These are phyloP conservation scores for Crithidia fasciculata DNA, from an alignment of 208 protist genomes.

Conservation along the genomic window DNA sequence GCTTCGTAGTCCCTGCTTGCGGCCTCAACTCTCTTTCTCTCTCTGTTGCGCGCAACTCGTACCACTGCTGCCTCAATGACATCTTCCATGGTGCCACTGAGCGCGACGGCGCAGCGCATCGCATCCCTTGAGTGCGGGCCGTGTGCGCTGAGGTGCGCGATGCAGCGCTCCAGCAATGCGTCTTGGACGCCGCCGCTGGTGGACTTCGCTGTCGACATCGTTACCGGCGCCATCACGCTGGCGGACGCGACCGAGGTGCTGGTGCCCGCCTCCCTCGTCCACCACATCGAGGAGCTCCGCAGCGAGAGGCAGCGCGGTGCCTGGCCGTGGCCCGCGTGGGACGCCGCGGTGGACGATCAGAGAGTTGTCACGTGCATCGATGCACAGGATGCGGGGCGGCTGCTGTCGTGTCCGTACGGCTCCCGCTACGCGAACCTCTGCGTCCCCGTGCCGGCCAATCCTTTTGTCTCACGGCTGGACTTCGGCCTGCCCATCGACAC, in stretches of 20 bases:
- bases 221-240: constrained; percentile 50
- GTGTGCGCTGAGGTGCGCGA: constrained; percentile 35
- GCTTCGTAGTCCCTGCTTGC: too few relatives aligned
- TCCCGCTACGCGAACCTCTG: constrained; percentile 45
- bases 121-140: constrained; percentile 56
- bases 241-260: constrained; percentile 61
- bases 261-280: constrained; percentile 57
- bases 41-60: background rate
- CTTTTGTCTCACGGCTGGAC: constrained; percentile 61
- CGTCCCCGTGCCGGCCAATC: constrained; percentile 74
- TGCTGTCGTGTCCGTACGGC: constrained; percentile 14
- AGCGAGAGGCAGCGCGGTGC: background rate
- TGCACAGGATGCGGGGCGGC: constrained; percentile 4
- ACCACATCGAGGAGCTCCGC: constrained; percentile 33
- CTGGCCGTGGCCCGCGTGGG: constrained; percentile 35
- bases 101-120: constrained; percentile 34
- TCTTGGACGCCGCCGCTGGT: constrained; percentile 22
- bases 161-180: constrained; percentile 1
- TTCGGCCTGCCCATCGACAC: constrained; percentile 48
- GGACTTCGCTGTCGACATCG: constrained; percentile 48
- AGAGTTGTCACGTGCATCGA: constrained; percentile 30
- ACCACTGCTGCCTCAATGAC: constrained; percentile 4
- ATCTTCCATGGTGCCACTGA: constrained; percentile 21
- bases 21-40: too few relatives aligned
- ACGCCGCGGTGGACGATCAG: constrained; percentile 21